Percentiles rank a stretch among this genome's conserved stretches.
These are phyloP conservation scores for Iris pallida DNA, from an alignment of 116 monocot species.

Conservation along the genomic window DNA sequence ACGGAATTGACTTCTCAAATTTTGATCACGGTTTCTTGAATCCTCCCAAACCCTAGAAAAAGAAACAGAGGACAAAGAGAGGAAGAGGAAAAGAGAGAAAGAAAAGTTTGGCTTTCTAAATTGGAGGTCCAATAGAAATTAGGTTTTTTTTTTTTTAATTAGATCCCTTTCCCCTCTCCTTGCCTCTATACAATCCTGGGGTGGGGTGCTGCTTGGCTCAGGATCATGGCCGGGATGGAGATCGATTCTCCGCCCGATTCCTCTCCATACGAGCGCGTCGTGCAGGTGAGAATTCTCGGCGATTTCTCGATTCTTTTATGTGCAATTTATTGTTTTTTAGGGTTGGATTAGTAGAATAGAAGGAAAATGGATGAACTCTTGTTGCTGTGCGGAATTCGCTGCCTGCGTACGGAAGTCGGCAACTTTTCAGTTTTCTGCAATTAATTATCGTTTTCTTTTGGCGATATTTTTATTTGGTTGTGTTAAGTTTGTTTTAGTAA, in stretches of 20 bases:
- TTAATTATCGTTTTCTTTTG: no score
- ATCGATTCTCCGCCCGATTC: conserved; percentile 29
- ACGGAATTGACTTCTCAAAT: no score
- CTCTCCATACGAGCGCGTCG: conserved; percentile 39
- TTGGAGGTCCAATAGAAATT: not conserved
- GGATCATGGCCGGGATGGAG: conserved; percentile 65
- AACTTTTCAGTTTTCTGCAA: no score
- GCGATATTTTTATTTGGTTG: no score
- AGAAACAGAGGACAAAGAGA: not conserved
- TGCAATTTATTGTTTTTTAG: not conserved
- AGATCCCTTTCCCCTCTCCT: no score
- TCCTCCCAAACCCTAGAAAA: conserved; percentile 4
- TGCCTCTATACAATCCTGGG: conserved; percentile 39
- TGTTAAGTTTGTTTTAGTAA: no score
- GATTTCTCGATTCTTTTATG: not conserved
- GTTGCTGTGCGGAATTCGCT: no score
- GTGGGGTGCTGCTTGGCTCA: conserved; percentile 47
- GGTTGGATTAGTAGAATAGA: not conserved
- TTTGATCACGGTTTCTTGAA: not conserved
- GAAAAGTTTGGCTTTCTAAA: not conserved
- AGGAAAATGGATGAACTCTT: not conserved
- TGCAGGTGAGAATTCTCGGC: conserved; percentile 30
- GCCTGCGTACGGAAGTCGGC: no score
- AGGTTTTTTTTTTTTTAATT: not conserved
- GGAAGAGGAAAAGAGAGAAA: not conserved